Percentiles rank a stretch among this genome's conserved stretches.
phyloP scores from a whole-genome alignment of 2,329 filamentous ascomycete species.

The Cordyceps pruinosa region DNA sequence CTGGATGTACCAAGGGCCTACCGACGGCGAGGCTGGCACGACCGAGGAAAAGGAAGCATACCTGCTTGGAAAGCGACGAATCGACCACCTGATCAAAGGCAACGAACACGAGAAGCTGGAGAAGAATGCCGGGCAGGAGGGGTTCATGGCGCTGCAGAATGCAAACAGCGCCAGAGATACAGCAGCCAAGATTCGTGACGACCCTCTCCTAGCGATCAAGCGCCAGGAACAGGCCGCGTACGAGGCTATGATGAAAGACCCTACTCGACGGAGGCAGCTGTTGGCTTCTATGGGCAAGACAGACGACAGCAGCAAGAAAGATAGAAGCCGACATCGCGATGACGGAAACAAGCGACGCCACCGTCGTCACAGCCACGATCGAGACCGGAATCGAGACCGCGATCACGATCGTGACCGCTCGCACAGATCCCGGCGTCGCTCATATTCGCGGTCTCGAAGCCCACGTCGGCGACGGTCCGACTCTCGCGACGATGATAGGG shows the following conservation, averaged over 20 bases:
- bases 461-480: constrained; percentile 28
- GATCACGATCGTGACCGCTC: constrained; percentile 36
- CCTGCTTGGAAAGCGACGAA: constrained; percentile 81
- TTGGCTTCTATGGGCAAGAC: constrained; percentile 56
- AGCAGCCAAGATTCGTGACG: constrained; percentile 78
- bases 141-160: constrained; percentile 55
- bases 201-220: constrained; percentile 90
- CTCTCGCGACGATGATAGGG: constrained; percentile 19
- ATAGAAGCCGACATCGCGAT: constrained; percentile 31
- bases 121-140: constrained; percentile 60
- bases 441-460: constrained; percentile 39
- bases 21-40: constrained; percentile 65
- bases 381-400: constrained; percentile 33
- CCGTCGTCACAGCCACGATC: constrained; percentile 36
- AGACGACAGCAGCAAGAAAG: constrained; percentile 38
- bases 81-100: constrained; percentile 75
- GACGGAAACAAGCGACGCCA: constrained; percentile 35
- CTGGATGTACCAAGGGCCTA: constrained; percentile 96
- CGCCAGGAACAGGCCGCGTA: constrained; percentile 80
- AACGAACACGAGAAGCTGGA: constrained; percentile 74
- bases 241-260: constrained; percentile 73
- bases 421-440: constrained; percentile 36
- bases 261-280: constrained; percentile 59
- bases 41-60: constrained; percentile 91
- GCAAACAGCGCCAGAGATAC: constrained; percentile 73